A percentile compares a stretch with the other conserved stretches of the same genome.
These are phyloP conservation scores for Boletus patriciae DNA, from an alignment of 768 basidiomycete species.

Conservation along the genomic window DNA sequence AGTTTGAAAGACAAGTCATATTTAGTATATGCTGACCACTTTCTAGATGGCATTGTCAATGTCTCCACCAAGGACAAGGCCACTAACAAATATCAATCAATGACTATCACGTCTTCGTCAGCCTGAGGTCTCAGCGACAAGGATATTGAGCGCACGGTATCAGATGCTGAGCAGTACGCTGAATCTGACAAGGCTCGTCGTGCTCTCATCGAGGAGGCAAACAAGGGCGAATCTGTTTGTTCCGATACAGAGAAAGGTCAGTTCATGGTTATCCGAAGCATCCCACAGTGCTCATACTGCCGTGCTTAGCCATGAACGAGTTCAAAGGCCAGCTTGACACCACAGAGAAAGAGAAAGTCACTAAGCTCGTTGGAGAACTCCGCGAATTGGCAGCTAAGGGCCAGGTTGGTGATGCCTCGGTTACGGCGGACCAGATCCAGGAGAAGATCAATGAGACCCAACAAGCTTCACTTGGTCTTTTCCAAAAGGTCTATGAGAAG, in stretches of 20 bases:
- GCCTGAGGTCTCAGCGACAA: constrained; percentile 94
- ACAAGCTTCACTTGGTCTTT: constrained; percentile 90
- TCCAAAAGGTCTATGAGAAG: constrained; percentile 98
- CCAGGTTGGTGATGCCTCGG: constrained; percentile 75
- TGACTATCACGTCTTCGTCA: constrained; percentile 97
- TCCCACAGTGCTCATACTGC: constrained; percentile 1
- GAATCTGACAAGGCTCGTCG: constrained; percentile 90
- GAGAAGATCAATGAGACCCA: constrained; percentile 94
- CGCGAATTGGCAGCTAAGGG: constrained; percentile 89
- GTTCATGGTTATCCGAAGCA: constrained; percentile 15
- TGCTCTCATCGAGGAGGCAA: constrained; percentile 89
- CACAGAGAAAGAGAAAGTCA: constrained; percentile 91
- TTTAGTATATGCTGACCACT: neutral
- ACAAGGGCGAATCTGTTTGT: constrained; percentile 93
- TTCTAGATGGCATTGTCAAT: constrained; percentile 89
- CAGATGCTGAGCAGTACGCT: constrained; percentile 90
- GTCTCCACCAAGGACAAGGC: constrained; percentile 96
- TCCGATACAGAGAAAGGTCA: constrained; percentile 93
- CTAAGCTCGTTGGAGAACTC: constrained; percentile 81
- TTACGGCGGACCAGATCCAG: constrained; percentile 86
- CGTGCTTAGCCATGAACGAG: constrained; percentile 77
- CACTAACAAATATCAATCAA: constrained; percentile 86
- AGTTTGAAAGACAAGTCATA: constrained; percentile 12
- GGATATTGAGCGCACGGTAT: constrained; percentile 97
- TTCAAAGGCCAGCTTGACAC: constrained; percentile 97